phyloP scores from a whole-genome alignment of 2,329 filamentous ascomycete species.

The Xylariales sp. region DNA sequence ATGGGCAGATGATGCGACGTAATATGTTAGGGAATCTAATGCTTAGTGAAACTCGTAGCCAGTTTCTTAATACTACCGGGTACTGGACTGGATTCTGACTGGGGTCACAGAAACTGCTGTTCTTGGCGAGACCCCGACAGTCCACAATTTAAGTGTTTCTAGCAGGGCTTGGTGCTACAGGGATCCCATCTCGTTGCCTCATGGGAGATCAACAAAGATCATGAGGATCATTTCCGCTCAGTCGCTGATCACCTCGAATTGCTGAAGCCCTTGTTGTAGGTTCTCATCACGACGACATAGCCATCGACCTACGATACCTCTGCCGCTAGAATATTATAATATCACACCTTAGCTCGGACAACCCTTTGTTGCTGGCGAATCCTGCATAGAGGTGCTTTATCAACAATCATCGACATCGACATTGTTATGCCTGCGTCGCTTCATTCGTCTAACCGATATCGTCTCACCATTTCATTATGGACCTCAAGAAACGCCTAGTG shows the following conservation, averaged over 20 bases:
- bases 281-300: background rate
- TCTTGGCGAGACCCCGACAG: constrained; percentile 21
- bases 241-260: constrained; percentile 14
- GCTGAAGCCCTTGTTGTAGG: background rate
- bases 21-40: constrained; percentile 17
- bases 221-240: constrained; percentile 27
- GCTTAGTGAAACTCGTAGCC: constrained; percentile 21
- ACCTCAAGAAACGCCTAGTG: constrained; percentile 1
- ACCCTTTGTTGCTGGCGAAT: background rate
- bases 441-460: constrained; percentile 7
- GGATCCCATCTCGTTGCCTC: constrained; percentile 2
- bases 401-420: background rate
- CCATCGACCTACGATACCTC: background rate
- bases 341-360: background rate
- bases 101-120: background rate
- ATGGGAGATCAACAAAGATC: constrained; percentile 32
- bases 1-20: constrained; percentile 24
- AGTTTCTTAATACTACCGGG: constrained; percentile 14
- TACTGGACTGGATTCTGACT: too few relatives aligned
- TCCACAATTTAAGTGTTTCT: constrained; percentile 24
- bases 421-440: background rate
- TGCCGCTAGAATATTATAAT: background rate
- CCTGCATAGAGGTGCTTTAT: background rate
- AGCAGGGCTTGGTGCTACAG: constrained; percentile 1
- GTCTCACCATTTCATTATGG: constrained; percentile 25